phyloP scores from a whole-genome alignment of 805 yeast genomes.

The Suhomyces faveliae region DNA sequence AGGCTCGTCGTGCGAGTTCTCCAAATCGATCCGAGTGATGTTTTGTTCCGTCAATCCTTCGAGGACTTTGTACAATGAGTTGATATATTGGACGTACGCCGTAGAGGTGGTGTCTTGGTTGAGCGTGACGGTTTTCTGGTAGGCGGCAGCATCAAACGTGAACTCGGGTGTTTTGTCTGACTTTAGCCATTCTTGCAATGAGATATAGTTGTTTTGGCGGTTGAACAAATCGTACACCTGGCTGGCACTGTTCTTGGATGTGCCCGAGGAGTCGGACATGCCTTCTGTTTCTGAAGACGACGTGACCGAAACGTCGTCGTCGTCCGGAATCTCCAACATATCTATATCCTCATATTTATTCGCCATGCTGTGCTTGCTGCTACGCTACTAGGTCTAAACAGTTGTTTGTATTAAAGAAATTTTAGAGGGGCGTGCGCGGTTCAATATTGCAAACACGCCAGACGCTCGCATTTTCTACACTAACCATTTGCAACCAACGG shows the following conservation, averaged over 20 bases:
- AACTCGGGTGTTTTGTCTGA: constrained; percentile 32
- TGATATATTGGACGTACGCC: constrained; percentile 47
- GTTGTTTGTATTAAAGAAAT: neutral
- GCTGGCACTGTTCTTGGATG: constrained; percentile 2
- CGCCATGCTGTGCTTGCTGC: neutral
- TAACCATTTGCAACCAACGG: neutral
- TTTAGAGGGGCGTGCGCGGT: constrained; percentile 2
- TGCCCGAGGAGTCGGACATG: constrained; percentile 12
- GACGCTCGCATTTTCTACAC: neutral
- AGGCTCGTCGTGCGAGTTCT: constrained; percentile 22
- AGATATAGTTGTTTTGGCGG: constrained; percentile 25
- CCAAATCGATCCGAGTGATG: constrained; percentile 13
- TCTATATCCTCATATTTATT: constrained; percentile 35
- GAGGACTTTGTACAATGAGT: constrained; percentile 50
- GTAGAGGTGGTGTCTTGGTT: constrained; percentile 34
- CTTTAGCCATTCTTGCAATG: constrained; percentile 49
- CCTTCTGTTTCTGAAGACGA: constrained; percentile 20
- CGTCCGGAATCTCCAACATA: constrained; percentile 44
- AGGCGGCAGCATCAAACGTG: constrained; percentile 44
- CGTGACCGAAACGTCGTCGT: constrained; percentile 15
- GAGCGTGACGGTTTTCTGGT: constrained; percentile 32
- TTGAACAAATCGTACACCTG: constrained; percentile 7
- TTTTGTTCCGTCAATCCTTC: constrained; percentile 32
- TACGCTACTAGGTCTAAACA: neutral
- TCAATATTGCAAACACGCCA: neutral